These are phyloP conservation scores for Xylaria sp. DNA, from an alignment of 2,329 filamentous ascomycete genomes.

Conservation along the genomic window DNA sequence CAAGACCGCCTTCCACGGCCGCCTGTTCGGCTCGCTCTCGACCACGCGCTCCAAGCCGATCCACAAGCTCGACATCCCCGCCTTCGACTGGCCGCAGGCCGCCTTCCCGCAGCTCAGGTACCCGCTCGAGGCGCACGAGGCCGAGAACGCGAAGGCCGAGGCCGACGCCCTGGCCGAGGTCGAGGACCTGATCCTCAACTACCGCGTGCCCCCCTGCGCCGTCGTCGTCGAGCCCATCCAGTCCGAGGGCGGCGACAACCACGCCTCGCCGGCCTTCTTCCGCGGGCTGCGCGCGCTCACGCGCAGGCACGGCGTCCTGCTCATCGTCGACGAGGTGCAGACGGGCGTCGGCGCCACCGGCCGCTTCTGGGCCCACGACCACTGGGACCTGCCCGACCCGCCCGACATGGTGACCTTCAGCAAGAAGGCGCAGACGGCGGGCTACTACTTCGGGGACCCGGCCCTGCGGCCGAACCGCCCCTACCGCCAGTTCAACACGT, in stretches of 20 bases:
- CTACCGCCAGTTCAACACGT: constrained; percentile 96
- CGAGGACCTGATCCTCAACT: constrained; percentile 78
- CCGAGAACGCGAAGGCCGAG: constrained; percentile 83
- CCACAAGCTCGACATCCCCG: constrained; percentile 92
- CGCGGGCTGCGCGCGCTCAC: constrained; percentile 79
- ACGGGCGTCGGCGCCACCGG: constrained; percentile 91
- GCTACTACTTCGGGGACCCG: constrained; percentile 86
- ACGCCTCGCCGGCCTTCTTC: constrained; percentile 88
- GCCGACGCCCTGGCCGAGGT: constrained; percentile 80
- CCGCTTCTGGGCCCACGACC: constrained; percentile 96
- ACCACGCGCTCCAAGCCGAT: constrained; percentile 92
- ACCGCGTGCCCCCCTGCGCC: constrained; percentile 78
- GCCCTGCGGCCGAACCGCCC: constrained; percentile 86
- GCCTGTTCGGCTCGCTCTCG: constrained; percentile 83
- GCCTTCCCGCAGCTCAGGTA: constrained; percentile 86
- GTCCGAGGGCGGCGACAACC: constrained; percentile 93
- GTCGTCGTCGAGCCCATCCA: constrained; percentile 89
- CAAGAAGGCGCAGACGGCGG: constrained; percentile 93
- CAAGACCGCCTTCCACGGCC: constrained; percentile 86
- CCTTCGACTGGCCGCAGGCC: constrained; percentile 93
- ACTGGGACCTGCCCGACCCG: constrained; percentile 79
- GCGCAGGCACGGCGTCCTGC: constrained; percentile 72
- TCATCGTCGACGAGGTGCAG: constrained; percentile 95
- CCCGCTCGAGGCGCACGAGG: constrained; percentile 76
- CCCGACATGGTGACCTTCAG: constrained; percentile 95